These are phyloP conservation scores for Pseudonectria foliicola DNA, from an alignment of 2,329 filamentous ascomycete genomes.

Conservation along the genomic window DNA sequence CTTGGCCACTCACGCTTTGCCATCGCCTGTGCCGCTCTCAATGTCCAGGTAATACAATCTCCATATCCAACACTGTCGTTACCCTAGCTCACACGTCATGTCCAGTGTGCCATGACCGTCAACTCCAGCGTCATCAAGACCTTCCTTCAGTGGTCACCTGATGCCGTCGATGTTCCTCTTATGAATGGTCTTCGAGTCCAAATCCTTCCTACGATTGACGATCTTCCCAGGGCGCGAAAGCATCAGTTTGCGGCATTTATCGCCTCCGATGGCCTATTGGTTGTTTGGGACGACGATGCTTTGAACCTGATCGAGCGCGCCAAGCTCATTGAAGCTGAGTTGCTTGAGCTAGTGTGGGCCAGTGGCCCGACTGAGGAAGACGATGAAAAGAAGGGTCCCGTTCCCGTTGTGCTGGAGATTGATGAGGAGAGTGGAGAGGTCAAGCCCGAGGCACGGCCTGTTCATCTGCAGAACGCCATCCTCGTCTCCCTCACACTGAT, in stretches of 20 bases:
- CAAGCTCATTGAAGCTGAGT: constrained; percentile 64
- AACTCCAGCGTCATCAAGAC: constrained; percentile 75
- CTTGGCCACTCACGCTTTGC: constrained; percentile 58
- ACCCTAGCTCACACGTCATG: not conserved
- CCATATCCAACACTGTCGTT: not conserved
- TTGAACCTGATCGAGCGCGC: constrained; percentile 63
- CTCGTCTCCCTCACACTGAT: constrained; percentile 61
- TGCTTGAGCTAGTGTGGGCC: constrained; percentile 74
- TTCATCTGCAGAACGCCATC: constrained; percentile 63
- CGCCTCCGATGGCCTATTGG: constrained; percentile 59
- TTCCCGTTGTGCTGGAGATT: constrained; percentile 44
- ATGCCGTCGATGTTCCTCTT: constrained; percentile 67
- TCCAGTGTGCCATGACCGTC: constrained; percentile 69
- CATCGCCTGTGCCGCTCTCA: constrained; percentile 58
- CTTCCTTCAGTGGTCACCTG: constrained; percentile 65
- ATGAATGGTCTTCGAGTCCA: constrained; percentile 72
- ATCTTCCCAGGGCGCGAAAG: constrained; percentile 64
- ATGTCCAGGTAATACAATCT: constrained; percentile 52
- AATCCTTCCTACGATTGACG: constrained; percentile 64
- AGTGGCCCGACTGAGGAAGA: constrained; percentile 49
- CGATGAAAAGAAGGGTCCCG: constrained; percentile 42
- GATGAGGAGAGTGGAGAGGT: constrained; percentile 66
- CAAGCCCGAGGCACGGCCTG: constrained; percentile 56
- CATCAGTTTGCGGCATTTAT: constrained; percentile 78
- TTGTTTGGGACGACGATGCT: constrained; percentile 80